These are phyloP conservation scores for Coemansia sp. DNA, from an alignment of 192 early-diverging fungal species.

Conservation along the genomic window DNA sequence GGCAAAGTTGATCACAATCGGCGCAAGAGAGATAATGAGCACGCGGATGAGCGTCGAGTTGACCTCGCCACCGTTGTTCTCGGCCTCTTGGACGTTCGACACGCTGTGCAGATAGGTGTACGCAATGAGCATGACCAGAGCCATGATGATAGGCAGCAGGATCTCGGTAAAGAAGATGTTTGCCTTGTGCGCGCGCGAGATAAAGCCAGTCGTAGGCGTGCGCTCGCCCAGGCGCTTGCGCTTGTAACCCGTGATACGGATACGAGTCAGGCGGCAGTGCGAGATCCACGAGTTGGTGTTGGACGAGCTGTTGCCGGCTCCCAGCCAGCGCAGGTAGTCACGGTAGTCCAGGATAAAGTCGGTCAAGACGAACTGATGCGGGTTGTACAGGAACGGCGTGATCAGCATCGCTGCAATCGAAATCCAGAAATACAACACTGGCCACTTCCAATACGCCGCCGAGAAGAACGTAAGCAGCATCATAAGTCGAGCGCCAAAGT, in stretches of 20 bases:
- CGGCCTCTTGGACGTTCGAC: slow-evolving; percentile 36
- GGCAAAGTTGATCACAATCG: slow-evolving; percentile 71
- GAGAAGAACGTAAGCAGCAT: slow-evolving; percentile 75
- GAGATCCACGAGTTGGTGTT: slow-evolving; percentile 81
- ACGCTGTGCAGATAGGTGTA: slow-evolving; percentile 73
- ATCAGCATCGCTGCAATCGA: slow-evolving; percentile 74
- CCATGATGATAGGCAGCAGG: slow-evolving; percentile 67
- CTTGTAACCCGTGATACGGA: slow-evolving; percentile 80
- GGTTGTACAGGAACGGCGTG: slow-evolving; percentile 86
- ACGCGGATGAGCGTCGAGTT: slow-evolving; percentile 62
- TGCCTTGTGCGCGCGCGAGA: slow-evolving; percentile 67
- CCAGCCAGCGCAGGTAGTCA: slow-evolving; percentile 81
- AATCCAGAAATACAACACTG: slow-evolving; percentile 81
- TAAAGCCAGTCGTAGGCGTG: slow-evolving; percentile 64
- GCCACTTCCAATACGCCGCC: slow-evolving; percentile 70
- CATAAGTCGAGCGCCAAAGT: slow-evolving; percentile 71
- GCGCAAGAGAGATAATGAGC: slow-evolving; percentile 66
- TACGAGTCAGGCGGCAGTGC: slow-evolving; percentile 69
- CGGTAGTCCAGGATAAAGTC: slow-evolving; percentile 82
- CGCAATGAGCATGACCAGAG: slow-evolving; percentile 61
- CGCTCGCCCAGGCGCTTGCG: slow-evolving; percentile 69
- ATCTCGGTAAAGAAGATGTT: slow-evolving; percentile 75
- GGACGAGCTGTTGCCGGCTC: slow-evolving; percentile 74
- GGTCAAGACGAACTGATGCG: slow-evolving; percentile 81
- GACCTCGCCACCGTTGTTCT: slow-evolving; percentile 35